Percentiles rank a stretch among this genome's conserved stretches.
phyloP scores from a whole-genome alignment of 139 green algal species.

The Haematococcus lacustris region DNA sequence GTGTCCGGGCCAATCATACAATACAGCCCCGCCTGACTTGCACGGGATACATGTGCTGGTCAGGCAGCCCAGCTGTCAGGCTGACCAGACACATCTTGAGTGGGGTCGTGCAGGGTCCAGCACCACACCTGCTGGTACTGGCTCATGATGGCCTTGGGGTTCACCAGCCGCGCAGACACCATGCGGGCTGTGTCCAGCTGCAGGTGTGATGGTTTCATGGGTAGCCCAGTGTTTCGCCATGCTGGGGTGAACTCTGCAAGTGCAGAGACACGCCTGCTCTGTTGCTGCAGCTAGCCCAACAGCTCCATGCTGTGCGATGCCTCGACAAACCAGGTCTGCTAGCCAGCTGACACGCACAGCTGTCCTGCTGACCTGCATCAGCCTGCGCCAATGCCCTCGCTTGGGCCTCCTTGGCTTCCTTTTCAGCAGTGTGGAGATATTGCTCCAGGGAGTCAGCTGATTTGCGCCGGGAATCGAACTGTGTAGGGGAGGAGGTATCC shows the following conservation, averaged over 20 bases:
- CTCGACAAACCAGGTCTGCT: background rate
- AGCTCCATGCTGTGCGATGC: too few species aligned
- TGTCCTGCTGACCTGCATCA: slow-evolving; percentile 13
- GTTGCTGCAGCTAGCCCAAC: background rate
- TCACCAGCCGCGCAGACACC: slow-evolving; percentile 25
- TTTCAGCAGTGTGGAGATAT: slow-evolving; percentile 19
- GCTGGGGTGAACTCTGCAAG: slow-evolving; percentile 52
- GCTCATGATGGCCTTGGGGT: slow-evolving; percentile 36
- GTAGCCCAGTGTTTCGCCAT: slow-evolving; percentile 52
- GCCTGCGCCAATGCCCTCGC: slow-evolving; percentile 24
- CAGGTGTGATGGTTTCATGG: slow-evolving; percentile 49
- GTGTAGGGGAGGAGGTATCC: background rate
- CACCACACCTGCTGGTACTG: slow-evolving; percentile 13
- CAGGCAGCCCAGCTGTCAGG: too few species aligned
- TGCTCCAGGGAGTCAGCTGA: slow-evolving; percentile 30
- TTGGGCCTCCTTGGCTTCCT: slow-evolving; percentile 31
- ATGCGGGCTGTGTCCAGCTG: slow-evolving; percentile 27
- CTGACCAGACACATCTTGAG: too few species aligned
- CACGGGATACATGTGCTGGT: too few species aligned
- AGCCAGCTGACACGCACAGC: background rate
- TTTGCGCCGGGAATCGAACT: slow-evolving; percentile 23
- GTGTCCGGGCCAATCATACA: too few species aligned
- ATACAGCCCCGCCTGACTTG: too few species aligned
- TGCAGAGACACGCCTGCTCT: background rate
- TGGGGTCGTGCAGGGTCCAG: too few species aligned